Evolutionary conservation across 1,139 yeast genomes (phyloP), one percentile per base, ranked within the genome.

Genomic region (Chernovozyma sophiae-reginae): DNA sequence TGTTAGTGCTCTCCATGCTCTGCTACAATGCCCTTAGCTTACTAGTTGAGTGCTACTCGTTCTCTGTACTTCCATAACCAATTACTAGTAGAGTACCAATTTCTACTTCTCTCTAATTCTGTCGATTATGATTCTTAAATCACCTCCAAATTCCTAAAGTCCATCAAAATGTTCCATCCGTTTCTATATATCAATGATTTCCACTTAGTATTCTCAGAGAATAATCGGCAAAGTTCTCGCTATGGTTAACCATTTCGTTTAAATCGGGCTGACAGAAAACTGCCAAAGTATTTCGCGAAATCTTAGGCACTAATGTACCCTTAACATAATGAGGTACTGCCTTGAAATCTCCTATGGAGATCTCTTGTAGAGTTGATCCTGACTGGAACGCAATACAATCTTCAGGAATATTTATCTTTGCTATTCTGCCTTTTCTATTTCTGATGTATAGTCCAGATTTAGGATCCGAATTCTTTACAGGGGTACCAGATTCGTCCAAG

Each of bases 221-320:
- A 49, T 61, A 79, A 36, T 62, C 56, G 10, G 80, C 81, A 58
- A 78, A 78, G 34, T 68, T 69, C 48, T 72, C 73, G 1, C 24
- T 43, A 1, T 53, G 56, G 39, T 68, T 71, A 8, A 79, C 74
- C 48, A 42, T 51, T 37, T 73, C 80, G 35, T 74, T 69, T 40
- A 79, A 58, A 36, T 74, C 68, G 1, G 85, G 85, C 53, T 79
- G 85, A 49, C 81, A 75, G 48, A 79, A 79, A 3, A 79, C 80
- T 0, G 86, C 85, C 42, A 79, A 56, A 0, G 85, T 79, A 46
- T 75, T 77, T 41, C 85, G 58, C 17, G 77, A 66, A 20, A 76
- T 56, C 7, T 51, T 47, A 1, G 68, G 62, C 4, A 53, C 32
- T 2, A 35, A 34, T 0, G 72, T 53, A 1, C 79, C 81, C 40